Evolutionary conservation across 2,329 filamentous ascomycete genomes (phyloP), one percentile per base, ranked within the genome.

Genomic region (Arthrocladium fulminans): DNA sequence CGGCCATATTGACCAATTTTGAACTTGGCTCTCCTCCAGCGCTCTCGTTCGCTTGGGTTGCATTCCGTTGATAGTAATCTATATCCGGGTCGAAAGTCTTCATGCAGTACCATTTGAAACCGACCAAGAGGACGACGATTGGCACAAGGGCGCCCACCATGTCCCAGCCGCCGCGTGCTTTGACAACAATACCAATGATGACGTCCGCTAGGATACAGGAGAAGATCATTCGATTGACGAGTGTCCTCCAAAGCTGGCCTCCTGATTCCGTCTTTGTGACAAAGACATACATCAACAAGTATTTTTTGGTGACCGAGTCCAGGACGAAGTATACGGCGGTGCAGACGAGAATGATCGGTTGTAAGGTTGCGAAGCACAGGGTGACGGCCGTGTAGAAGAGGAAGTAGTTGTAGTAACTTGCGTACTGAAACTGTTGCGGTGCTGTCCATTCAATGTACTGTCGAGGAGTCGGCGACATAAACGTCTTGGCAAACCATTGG

Each of bases 391-490:
- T 75, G 69, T 97, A 98, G 69, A 87, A 98, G 24, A 97, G 73
- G 67, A 96, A 96, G 65, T 94, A 97, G 66, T 96, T 97, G 76
- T 96, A 98, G 69, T 97, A 97, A 58, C 81, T 88, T 50, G 92
- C 88, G 61, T 96, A 97, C 58, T 97, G 89, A 64, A 98, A 96
- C 0, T 86, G 74, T 2, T 87, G 89, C 1, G 92, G 92, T 2
- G 92, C 92, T 0, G 89, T 95, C 61, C 92, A 79, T 65, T 95
- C 87, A 57, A 97, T 97, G 57, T 92, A 73, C 64, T 95, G 84
- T 57, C 92, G 78, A 3, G 92, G 92, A 2, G 92, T 97, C 2
- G 90, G 90, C 52, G 80, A 84, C 22, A 86, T 77, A 60, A 96
- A 92, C 48, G 83, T 90, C 62, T 88, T 83, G 53, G 83, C 79